Evolutionary conservation across 371 early-diverging fungal genomes (phyloP), one percentile per base, ranked within the genome.

Genomic region (Rhizopus arrhizus): DNA sequence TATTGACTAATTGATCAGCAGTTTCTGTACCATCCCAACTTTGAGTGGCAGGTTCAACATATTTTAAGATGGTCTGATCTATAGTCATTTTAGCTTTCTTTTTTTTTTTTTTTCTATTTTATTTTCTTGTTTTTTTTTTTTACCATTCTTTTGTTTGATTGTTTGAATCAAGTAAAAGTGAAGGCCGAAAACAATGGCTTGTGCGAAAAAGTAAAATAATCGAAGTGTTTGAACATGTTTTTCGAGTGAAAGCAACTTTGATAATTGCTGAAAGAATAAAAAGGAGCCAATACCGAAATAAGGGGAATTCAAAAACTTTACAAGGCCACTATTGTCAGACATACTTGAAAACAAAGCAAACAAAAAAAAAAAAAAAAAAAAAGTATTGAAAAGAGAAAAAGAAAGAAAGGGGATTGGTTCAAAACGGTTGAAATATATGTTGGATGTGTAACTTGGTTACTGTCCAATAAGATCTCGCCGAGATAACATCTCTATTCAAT

Each of bases 111-210:
- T 48, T 11, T n/a, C 41, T 8, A 5, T 28, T 43, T 12, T 0
- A 4, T 35, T 5, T 41, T 13, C 13, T 1, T 28, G 11, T 50
- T 4, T n/a, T 43, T 0, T 15, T 43, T 43, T n/a, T 28, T 56
- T 75, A 75, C 77, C 80, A 56, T 80, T 80, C 66, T 73, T 80
- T 16, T 64, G 68, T 29, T 61, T 53, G 5, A 77, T 72, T 7
- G 64, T 40, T 35, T 61, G 64, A 36, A 80, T 64, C 35, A 80
- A 42, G 47, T 71, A 75, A 32, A 65, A 70, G 28, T 62, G 56
- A n/a, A 77, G 56, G 8, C 52, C 49, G 52, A 80, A 48, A 33
- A 71, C 56, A 28, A 62, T 12, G 12, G 62, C 43, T 56, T 80
- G 80, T 5, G 71, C 65, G 16, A 52, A 42, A 35, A 73, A 41